Evolutionary conservation across 441 rosid species (phyloP).

Genomic region (Populus trichocarpa): DNA sequence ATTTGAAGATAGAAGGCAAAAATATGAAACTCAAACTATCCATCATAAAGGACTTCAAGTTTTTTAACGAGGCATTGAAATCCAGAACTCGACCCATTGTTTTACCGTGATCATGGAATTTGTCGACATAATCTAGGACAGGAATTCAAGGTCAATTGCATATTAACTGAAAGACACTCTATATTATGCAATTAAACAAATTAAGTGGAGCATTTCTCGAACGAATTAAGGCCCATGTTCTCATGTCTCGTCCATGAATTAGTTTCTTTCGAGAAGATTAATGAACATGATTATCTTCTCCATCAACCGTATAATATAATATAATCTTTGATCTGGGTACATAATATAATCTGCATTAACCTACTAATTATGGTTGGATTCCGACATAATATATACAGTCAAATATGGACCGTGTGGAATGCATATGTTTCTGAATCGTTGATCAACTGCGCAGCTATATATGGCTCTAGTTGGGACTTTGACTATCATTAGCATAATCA

Average conservation of each 20-base stretch:
- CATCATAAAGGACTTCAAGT: no score
- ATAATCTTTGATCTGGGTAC: conserved; percentile 14
- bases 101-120: conserved; percentile 2
- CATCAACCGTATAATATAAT: background rate
- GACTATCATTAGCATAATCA: no score
- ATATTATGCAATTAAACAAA: background rate
- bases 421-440: no score
- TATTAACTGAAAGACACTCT: background rate
- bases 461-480: no score
- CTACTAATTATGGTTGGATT: background rate
- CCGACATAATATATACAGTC: no score
- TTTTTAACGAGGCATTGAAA: no score
- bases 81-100: background rate
- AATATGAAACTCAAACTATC: no score
- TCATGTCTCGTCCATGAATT: conserved; percentile 8
- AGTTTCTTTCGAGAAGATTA: background rate
- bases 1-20: no score
- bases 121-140: conserved; percentile 23
- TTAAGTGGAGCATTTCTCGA: conserved; percentile 5
- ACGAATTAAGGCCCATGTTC: conserved; percentile 32
- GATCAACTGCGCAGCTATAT: no score
- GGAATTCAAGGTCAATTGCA: conserved; percentile 2
- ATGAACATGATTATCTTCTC: conserved; percentile 22
- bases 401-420: no score
- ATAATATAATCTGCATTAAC: conserved; percentile 33